These are phyloP conservation scores for Psidium friedrichsthalianum DNA, from an alignment of 345 rosid genomes.

Conservation along the genomic window DNA sequence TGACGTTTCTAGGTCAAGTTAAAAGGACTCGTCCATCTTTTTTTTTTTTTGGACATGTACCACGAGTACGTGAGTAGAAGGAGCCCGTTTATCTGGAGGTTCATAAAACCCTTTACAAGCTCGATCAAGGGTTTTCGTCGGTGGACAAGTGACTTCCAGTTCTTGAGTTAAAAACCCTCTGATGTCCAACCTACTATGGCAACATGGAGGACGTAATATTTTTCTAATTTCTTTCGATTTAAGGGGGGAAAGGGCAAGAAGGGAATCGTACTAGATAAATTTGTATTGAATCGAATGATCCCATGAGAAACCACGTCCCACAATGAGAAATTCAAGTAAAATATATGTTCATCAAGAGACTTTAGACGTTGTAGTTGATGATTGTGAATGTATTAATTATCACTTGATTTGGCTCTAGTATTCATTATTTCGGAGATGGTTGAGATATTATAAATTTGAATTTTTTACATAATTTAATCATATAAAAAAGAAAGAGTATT, in stretches of 20 bases:
- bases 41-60: no score
- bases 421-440: not conserved
- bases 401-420: not conserved
- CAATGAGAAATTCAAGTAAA: not conserved
- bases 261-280: not conserved
- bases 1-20: no score
- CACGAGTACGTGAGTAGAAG: no score
- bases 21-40: no score
- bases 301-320: not conserved
- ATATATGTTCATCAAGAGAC: not conserved
- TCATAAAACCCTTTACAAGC: no score
- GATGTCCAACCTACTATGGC: not conserved
- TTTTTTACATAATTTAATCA: not conserved
- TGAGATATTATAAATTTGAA: not conserved
- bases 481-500: not conserved
- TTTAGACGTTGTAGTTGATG: not conserved
- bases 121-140: no score
- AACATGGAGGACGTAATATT: not conserved
- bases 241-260: not conserved
- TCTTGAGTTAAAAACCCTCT: not conserved
- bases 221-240: not conserved
- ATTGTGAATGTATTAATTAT: not conserved
- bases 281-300: not conserved
- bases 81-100: no score
- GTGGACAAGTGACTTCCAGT: not conserved